A percentile compares a stretch with the other conserved stretches of the same genome.
These are phyloP conservation scores for Mortierella sp. DNA, from an alignment of 371 early-diverging fungal genomes.

Conservation along the genomic window DNA sequence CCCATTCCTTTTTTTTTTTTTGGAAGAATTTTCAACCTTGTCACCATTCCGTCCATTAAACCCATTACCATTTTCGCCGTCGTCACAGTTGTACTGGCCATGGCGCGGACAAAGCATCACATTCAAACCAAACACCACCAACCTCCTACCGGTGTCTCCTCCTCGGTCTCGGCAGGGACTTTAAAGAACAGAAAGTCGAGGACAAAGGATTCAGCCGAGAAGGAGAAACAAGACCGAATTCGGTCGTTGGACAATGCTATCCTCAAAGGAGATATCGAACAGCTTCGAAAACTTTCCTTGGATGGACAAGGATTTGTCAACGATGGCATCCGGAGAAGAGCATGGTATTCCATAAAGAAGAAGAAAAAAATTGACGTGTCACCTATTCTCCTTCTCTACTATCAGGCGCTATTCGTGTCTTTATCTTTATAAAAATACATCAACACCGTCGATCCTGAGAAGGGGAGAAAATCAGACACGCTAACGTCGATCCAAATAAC, in stretches of 20 bases:
- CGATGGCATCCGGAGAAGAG: slow-evolving; percentile 59
- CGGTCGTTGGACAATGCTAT: slow-evolving; percentile 63
- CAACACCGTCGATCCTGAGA: too few species aligned
- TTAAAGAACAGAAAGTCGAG: slow-evolving; percentile 32
- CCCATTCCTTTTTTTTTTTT: slow-evolving; percentile 1
- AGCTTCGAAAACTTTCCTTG: slow-evolving; percentile 60
- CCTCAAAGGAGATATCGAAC: slow-evolving; percentile 54
- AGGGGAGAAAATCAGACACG: too few species aligned
- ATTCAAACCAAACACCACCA: slow-evolving; percentile 20
- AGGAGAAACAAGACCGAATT: slow-evolving; percentile 57
- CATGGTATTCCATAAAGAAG: too few species aligned
- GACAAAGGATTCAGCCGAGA: slow-evolving; percentile 53
- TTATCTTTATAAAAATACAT: too few species aligned
- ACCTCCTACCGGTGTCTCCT: slow-evolving; percentile 5
- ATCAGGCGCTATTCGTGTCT: neutral
- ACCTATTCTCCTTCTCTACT: neutral
- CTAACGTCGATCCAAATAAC: too few species aligned
- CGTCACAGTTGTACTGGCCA: slow-evolving; percentile 40
- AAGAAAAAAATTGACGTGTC: too few species aligned
- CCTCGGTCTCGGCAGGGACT: neutral
- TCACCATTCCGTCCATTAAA: slow-evolving; percentile 50
- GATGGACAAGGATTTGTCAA: slow-evolving; percentile 63
- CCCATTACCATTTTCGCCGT: slow-evolving; percentile 30
- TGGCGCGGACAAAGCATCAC: slow-evolving; percentile 45
- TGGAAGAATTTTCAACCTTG: neutral